Conservation (phyloP, 805 yeast species). For the Candida qinlingensis region DNA sequence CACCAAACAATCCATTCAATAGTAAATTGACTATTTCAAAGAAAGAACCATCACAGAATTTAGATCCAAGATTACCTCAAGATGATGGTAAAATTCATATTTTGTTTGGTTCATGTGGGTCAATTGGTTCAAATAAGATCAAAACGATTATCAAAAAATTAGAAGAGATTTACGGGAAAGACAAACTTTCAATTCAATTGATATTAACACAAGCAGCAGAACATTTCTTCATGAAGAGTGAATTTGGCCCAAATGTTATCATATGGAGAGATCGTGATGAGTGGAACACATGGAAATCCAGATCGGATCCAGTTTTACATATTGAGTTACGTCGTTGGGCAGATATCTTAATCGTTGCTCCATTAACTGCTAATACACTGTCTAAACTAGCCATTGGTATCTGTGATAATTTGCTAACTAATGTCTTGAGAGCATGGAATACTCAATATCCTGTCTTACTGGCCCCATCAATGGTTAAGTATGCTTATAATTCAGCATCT, state of each 20-base stretch:
- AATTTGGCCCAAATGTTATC: slow-evolving; percentile 54
- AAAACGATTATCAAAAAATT: slow-evolving; percentile 75
- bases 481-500: slow-evolving; percentile 83
- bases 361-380: slow-evolving; percentile 87
- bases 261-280: slow-evolving; percentile 94
- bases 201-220: slow-evolving; percentile 83
- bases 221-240: slow-evolving; percentile 60
- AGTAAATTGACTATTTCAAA: slow-evolving; percentile 16
- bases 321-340: slow-evolving; percentile 97
- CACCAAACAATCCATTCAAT: slow-evolving; percentile 4
- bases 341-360: slow-evolving; percentile 88
- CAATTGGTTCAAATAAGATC: slow-evolving; percentile 77
- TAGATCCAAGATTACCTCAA: slow-evolving; percentile 62
- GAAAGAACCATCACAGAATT: slow-evolving; percentile 40
- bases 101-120: slow-evolving; percentile 83
- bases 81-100: slow-evolving; percentile 89
- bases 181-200: slow-evolving; percentile 75
- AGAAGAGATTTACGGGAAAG: slow-evolving; percentile 71
- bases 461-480: slow-evolving; percentile 95
- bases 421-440: slow-evolving; percentile 94
- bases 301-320: slow-evolving; percentile 90
- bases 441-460: slow-evolving; percentile 80
- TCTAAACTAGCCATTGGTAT: slow-evolving; percentile 87
- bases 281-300: slow-evolving; percentile 81
- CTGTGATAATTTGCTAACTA: slow-evolving; percentile 87